These are phyloP conservation scores for Oryza meyeriana DNA, from an alignment of 176 grass and related monocot genomes.

Conservation along the genomic window DNA sequence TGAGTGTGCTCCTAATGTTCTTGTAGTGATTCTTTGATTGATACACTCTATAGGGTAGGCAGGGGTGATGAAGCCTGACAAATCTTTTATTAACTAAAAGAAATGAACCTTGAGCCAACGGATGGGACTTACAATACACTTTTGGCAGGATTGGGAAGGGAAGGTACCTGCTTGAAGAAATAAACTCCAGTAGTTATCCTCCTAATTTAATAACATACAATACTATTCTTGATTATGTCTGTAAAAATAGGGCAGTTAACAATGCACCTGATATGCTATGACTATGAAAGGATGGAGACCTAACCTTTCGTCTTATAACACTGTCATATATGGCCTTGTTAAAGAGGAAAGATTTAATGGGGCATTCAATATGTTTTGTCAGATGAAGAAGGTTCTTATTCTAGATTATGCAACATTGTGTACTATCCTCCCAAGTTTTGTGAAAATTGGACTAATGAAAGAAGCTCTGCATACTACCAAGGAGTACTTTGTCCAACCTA, in stretches of 20 bases:
- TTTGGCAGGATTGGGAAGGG: constrained; percentile 85
- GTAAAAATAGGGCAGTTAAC: constrained; percentile 87
- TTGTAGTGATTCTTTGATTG: constrained; percentile 76
- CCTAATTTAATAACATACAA: constrained; percentile 87
- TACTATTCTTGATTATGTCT: constrained; percentile 85
- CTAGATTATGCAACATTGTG: constrained; percentile 84
- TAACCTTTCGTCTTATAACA: constrained; percentile 87
- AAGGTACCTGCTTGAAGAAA: constrained; percentile 82
- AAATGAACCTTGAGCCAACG: constrained; percentile 69
- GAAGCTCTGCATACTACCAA: constrained; percentile 60
- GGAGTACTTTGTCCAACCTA: constrained; percentile 47
- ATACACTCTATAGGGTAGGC: constrained; percentile 74
- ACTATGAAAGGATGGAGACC: constrained; percentile 57
- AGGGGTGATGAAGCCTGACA: constrained; percentile 76
- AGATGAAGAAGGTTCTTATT: constrained; percentile 81
- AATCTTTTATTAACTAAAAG: constrained; percentile 64
- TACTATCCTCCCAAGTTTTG: constrained; percentile 70
- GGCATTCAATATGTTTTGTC: constrained; percentile 81
- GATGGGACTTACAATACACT: constrained; percentile 81
- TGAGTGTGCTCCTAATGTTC: constrained; percentile 58
- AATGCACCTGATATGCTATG: constrained; percentile 68
- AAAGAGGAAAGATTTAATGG: constrained; percentile 67
- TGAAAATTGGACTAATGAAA: constrained; percentile 64
- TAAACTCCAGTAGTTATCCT: constrained; percentile 46
- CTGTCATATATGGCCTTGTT: constrained; percentile 69